Conservation (phyloP, 2,329 filamentous ascomycete genomes). For the Bretziella fagacearum region DNA sequence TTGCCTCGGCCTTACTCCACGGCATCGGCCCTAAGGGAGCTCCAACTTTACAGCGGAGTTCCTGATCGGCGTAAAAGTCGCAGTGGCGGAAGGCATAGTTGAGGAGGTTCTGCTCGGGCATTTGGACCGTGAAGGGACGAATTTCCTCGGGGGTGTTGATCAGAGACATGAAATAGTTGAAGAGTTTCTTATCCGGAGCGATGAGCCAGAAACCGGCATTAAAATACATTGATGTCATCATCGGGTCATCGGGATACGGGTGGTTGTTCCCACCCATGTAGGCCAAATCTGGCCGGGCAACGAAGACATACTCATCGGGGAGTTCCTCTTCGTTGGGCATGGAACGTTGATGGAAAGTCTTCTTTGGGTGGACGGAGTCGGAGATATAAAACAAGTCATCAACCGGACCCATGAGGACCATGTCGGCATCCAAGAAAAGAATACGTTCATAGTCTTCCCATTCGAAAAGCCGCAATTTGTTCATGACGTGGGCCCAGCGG, state of each 20-base stretch:
- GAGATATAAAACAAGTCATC: constrained; percentile 25
- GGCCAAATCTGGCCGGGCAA: constrained; percentile 21
- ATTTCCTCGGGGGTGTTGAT: constrained; percentile 20
- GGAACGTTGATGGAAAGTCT: constrained; percentile 14
- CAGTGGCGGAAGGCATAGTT: constrained; percentile 26
- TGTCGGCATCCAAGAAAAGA: constrained; percentile 29
- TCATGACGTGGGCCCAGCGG: constrained; percentile 27
- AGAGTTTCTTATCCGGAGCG: constrained; percentile 24
- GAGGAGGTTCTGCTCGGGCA: constrained; percentile 27
- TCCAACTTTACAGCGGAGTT: constrained; percentile 7
- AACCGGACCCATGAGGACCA: constrained; percentile 22
- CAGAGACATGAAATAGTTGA: constrained; percentile 22
- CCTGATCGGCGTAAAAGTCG: constrained; percentile 12
- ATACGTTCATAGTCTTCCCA: constrained; percentile 26
- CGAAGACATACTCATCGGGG: constrained; percentile 22
- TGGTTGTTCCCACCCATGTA: constrained; percentile 21
- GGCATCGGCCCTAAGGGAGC: constrained; percentile 13
- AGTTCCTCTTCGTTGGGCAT: constrained; percentile 20
- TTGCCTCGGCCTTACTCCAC: constrained; percentile 8
- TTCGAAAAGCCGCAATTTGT: constrained; percentile 27
- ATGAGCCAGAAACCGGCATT: constrained; percentile 27
- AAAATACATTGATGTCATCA: constrained; percentile 19
- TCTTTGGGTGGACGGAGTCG: constrained; percentile 16
- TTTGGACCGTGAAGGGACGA: constrained; percentile 23
- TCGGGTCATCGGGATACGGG: constrained; percentile 21